A percentile compares a stretch with the other conserved stretches of the same genome.
phyloP scores from a whole-genome alignment of 2,329 filamentous ascomycete species.

The Monosporascus ibericus region DNA sequence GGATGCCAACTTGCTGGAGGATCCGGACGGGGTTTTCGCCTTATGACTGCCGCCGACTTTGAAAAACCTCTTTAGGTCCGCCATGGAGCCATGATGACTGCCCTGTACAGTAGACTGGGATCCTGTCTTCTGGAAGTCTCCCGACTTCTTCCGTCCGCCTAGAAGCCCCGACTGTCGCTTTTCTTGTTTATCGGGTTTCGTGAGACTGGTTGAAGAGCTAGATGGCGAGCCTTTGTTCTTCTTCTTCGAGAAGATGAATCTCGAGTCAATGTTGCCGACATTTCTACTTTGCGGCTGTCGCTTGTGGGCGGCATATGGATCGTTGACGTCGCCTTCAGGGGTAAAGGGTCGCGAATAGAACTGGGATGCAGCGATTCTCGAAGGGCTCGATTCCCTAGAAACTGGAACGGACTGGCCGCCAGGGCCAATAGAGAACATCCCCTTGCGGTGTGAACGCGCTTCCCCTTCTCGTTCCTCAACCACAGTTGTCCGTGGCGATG shows the following conservation, averaged over 20 bases:
- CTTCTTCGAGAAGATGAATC: conserved; percentile 76
- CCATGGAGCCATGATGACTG: conserved; percentile 71
- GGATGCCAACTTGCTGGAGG: background rate
- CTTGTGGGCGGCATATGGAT: conserved; percentile 80
- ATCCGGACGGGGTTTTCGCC: conserved; percentile 51
- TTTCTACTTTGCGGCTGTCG: conserved; percentile 64
- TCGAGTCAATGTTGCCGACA: conserved; percentile 61
- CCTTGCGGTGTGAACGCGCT: conserved; percentile 40
- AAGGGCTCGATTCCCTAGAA: conserved; percentile 60
- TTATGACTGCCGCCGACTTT: conserved; percentile 67
- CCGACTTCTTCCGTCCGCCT: conserved; percentile 29
- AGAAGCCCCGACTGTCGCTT: conserved; percentile 46
- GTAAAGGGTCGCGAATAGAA: conserved; percentile 71
- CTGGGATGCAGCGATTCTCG: conserved; percentile 54
- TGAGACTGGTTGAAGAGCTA: conserved; percentile 45
- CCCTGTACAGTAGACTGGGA: conserved; percentile 43
- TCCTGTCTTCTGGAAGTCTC: conserved; percentile 40
- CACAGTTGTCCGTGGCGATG: conserved; percentile 34
- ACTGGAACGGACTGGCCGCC: conserved; percentile 45
- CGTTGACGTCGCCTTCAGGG: conserved; percentile 71
- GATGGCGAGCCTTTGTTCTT: conserved; percentile 59
- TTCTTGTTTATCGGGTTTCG: conserved; percentile 38
- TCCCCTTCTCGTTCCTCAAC: conserved; percentile 27
- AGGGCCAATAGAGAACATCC: conserved; percentile 46
- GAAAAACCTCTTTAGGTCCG: conserved; percentile 95